Conservation (phyloP, 2,329 filamentous ascomycete genomes). For the Amauroascus verrucosus region DNA sequence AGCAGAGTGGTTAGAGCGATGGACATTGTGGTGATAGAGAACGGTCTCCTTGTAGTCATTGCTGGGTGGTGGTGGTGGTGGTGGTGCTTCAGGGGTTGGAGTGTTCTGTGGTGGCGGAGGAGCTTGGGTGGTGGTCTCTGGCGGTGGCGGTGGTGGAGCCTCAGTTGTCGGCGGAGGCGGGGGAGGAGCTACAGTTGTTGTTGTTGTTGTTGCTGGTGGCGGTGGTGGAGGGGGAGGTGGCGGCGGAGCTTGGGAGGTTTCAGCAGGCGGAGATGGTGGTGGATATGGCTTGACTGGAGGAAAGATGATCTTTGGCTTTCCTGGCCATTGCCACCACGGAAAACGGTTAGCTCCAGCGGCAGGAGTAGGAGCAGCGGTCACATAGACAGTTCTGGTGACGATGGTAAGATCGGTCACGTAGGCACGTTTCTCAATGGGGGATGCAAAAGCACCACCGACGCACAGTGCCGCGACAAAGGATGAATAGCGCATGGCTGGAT, state of each 20-base stretch:
- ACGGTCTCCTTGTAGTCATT: slow-evolving; percentile 29
- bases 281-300: slow-evolving; percentile 1
- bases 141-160: slow-evolving; percentile 22
- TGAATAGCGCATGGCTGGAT: slow-evolving; percentile 25
- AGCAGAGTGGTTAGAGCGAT: slow-evolving; percentile 73
- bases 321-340: slow-evolving; percentile 2
- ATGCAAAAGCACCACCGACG: slow-evolving; percentile 27
- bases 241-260: neutral
- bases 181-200: slow-evolving; percentile 10
- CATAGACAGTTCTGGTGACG: slow-evolving; percentile 27
- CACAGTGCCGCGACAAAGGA: slow-evolving; percentile 29
- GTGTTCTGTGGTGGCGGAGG: slow-evolving; percentile 7
- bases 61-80: neutral
- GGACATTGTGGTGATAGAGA: slow-evolving; percentile 71
- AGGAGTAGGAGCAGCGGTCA: slow-evolving; percentile 8
- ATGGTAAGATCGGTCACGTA: slow-evolving; percentile 30
- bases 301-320: neutral
- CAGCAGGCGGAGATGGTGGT: slow-evolving; percentile 12
- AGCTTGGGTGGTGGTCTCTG: neutral
- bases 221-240: slow-evolving; percentile 15
- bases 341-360: neutral
- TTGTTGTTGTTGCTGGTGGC: slow-evolving; percentile 1
- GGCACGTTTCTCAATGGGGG: slow-evolving; percentile 28
- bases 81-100: slow-evolving; percentile 7
- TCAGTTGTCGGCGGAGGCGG: slow-evolving; percentile 21